Evolutionary conservation across 2,329 filamentous ascomycete species (phyloP), one percentile per base, ranked within the genome.

Genomic region (Fusarium nisikadoi): DNA sequence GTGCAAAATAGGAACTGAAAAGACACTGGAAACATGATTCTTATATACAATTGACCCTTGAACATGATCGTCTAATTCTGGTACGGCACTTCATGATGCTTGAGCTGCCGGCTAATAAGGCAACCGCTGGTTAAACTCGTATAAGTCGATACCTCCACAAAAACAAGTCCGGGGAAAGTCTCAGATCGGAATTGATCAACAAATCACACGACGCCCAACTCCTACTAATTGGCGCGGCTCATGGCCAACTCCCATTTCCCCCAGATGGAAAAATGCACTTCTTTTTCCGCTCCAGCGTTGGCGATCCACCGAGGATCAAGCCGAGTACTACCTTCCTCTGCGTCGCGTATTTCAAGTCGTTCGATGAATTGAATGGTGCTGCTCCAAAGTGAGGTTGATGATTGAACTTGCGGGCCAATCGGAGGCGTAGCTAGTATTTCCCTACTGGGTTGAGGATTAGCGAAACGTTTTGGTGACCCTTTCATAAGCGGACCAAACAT

Each of bases 401-500:
- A 31, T 46, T 27, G 39, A 13, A 35, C 27, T 49, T 39, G 45
- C 31, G 56, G 23, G 38, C 20, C 50, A 58, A 65, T 65, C 63
- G 36, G 63, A 65, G 61, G 27, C 23, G 36, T 13, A 43, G 42
- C 31, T 39, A 13, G 23, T 19, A 31, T 38, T 47, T 45, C 31
- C 43, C n/a, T 19, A 56, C 62, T 42, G 50, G 57, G 43, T 66
- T 41, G 41, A 49, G 17, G 31, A 29, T 57, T 57, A 29, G 41
- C 54, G 54, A 57, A 57, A 57, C 41, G 19, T 4, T 29, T 57
- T 20, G 31, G 33, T 49, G 41, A 49, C 54, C 54, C 41, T 36
- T 57, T 57, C 41, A 50, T 43, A 66, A 66, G 63, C 63, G 63
- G 62, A 31, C 63, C 62, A 66, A 66, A 56, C 62, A 66, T 50